These are phyloP conservation scores for Penicillium sp. DNA, from an alignment of 2,329 filamentous ascomycete genomes.

Conservation along the genomic window DNA sequence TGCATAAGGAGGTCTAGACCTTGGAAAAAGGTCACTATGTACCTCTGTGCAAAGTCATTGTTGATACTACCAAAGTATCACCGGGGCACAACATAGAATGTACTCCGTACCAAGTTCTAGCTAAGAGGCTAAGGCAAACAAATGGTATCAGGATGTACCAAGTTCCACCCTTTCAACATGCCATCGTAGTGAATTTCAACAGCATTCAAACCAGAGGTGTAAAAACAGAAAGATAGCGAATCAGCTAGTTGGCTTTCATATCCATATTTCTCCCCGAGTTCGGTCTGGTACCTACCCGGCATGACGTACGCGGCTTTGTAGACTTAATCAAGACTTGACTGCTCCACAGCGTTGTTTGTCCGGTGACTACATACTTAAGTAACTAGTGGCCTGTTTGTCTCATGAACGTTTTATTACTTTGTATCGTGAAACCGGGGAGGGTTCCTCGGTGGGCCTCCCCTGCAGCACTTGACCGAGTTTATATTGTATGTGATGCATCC, in stretches of 20 bases:
- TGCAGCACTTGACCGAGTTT: slow-evolving; percentile 4
- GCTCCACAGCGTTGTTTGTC: not conserved
- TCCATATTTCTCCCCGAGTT: not conserved
- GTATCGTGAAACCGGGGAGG: slow-evolving; percentile 8
- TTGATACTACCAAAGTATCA: not conserved
- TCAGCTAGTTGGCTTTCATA: not conserved
- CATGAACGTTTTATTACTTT: not conserved
- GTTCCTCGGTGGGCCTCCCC: slow-evolving; percentile 9
- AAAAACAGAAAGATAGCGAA: not conserved
- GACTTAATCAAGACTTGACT: not conserved
- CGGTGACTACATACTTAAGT: not conserved
- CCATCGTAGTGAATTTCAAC: not conserved
- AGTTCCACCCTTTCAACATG: not conserved
- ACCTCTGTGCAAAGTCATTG: not conserved
- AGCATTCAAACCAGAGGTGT: not conserved
- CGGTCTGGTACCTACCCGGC: not conserved
- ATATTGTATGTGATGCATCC: slow-evolving; percentile 1
- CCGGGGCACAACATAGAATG: not conserved
- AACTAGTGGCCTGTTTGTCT: not conserved
- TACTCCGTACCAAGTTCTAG: not conserved
- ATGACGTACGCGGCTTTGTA: slow-evolving; percentile 6
- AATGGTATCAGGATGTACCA: not conserved
- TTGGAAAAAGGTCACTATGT: not conserved
- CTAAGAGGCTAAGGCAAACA: not conserved
- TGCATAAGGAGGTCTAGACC: not conserved